Evolutionary conservation across 2,329 filamentous ascomycete species (phyloP).

Genomic region (Colletotrichum incanum): DNA sequence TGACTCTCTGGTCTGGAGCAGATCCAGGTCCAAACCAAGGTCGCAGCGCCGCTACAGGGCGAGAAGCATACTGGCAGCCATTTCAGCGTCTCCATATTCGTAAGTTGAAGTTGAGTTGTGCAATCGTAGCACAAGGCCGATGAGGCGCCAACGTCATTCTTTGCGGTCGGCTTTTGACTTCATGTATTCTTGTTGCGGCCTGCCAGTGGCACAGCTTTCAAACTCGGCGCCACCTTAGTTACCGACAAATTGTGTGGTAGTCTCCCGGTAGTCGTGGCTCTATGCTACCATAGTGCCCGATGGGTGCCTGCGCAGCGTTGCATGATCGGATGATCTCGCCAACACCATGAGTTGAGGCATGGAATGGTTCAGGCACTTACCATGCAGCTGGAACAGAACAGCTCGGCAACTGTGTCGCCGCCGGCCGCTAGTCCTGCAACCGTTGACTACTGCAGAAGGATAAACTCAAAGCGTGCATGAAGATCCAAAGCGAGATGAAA

Average conservation of each 20-base stretch:
- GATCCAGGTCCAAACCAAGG: background rate
- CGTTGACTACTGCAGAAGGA: constrained; percentile 21
- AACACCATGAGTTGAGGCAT: constrained; percentile 22
- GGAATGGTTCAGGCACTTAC: constrained; percentile 34
- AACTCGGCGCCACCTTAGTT: background rate
- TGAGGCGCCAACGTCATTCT: background rate
- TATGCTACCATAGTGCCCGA: constrained; percentile 1
- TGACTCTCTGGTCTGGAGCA: background rate
- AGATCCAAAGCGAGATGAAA: constrained; percentile 41
- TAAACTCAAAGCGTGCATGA: constrained; percentile 33
- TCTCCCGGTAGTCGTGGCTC: constrained; percentile 13
- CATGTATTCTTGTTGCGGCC: background rate
- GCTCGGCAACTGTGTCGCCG: constrained; percentile 37
- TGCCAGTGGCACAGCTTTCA: background rate
- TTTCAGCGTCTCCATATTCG: background rate
- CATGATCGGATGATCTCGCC: constrained; percentile 40
- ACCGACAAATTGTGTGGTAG: constrained; percentile 5
- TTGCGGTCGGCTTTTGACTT: background rate
- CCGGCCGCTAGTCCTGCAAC: constrained; percentile 34
- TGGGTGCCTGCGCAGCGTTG: constrained; percentile 27
- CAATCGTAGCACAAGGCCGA: background rate
- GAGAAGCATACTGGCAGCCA: background rate
- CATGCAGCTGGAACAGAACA: constrained; percentile 35
- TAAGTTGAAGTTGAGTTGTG: background rate
- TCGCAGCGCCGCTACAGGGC: background rate